Conservation (phyloP, 441 rosid genomes). For the Jatropha multifida region DNA sequence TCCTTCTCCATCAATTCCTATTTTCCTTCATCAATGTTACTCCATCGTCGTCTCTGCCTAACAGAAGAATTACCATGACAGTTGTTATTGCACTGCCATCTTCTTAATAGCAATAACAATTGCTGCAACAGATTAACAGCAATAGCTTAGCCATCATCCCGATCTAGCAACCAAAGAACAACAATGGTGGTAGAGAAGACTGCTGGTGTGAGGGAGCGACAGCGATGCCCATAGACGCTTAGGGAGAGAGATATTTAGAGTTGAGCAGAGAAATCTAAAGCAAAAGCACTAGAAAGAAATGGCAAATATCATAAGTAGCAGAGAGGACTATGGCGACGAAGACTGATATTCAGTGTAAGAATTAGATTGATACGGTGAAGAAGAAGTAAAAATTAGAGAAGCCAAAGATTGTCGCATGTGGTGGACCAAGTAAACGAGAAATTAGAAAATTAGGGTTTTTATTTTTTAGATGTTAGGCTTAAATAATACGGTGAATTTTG, state of each 20-base stretch:
- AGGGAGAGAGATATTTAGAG: constrained; percentile 83
- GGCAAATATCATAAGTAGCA: constrained; percentile 75
- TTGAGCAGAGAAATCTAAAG: constrained; percentile 80
- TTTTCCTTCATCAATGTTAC: constrained; percentile 21
- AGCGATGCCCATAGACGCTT: constrained; percentile 77
- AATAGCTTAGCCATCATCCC: constrained; percentile 38
- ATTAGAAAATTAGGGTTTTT: too few relatives aligned
- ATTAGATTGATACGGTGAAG: constrained; percentile 93
- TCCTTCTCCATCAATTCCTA: constrained; percentile 34
- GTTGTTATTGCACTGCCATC: constrained; percentile 39
- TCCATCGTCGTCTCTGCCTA: constrained; percentile 44
- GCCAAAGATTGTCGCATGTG: constrained; percentile 57
- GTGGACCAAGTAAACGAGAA: constrained; percentile 42
- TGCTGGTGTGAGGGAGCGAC: constrained; percentile 99
- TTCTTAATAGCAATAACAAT: constrained; percentile 26
- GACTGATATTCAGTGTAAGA: constrained; percentile 93
- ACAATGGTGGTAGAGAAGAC: constrained; percentile 63
- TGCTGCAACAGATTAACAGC: constrained; percentile 28
- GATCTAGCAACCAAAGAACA: constrained; percentile 33
- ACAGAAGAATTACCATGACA: constrained; percentile 57
- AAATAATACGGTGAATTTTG: too few relatives aligned
- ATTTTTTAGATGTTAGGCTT: too few relatives aligned
- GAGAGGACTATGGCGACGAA: constrained; percentile 77
- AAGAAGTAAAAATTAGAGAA: constrained; percentile 92
- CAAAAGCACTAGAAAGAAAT: constrained; percentile 98